These are phyloP conservation scores for Cytospora leucostoma DNA, from an alignment of 2,329 filamentous ascomycete genomes.

Conservation along the genomic window DNA sequence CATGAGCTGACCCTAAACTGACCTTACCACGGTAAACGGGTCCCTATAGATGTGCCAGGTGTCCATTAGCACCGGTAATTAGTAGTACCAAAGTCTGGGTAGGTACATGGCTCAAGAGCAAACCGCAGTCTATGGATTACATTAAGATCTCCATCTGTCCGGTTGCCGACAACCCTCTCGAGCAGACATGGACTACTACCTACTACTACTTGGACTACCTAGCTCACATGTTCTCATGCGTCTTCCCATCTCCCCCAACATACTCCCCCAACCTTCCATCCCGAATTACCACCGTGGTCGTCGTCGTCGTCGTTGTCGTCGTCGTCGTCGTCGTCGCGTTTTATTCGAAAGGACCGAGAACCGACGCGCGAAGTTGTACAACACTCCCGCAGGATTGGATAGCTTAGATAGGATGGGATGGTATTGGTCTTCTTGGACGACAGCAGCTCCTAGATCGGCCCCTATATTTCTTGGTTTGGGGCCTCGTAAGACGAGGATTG, in stretches of 20 bases:
- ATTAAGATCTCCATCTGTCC: slow-evolving; percentile 26
- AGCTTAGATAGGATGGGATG: neutral
- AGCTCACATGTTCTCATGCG: neutral
- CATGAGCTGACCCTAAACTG: slow-evolving; percentile 17
- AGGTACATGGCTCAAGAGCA: neutral
- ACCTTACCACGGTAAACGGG: neutral
- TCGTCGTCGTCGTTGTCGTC: neutral
- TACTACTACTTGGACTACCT: too few relatives aligned
- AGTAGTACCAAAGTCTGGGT: too few relatives aligned
- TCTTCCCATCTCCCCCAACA: neutral
- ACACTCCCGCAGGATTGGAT: slow-evolving; percentile 10
- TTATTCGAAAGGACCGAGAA: slow-evolving; percentile 15
- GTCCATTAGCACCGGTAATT: too few relatives aligned
- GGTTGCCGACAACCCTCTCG: slow-evolving; percentile 7
- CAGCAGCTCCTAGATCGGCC: slow-evolving; percentile 17
- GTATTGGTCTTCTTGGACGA: slow-evolving; percentile 7
- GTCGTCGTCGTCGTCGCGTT: slow-evolving; percentile 2
- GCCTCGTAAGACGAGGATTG: neutral
- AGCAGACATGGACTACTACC: neutral
- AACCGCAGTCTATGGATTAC: neutral
- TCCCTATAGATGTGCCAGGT: too few relatives aligned
- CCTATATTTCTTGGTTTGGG: neutral
- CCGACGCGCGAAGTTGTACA: slow-evolving; percentile 12
- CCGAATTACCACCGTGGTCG: slow-evolving; percentile 4
- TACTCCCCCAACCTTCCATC: neutral